These are phyloP conservation scores for Lenzites betulinus DNA, from an alignment of 768 basidiomycete species.

Conservation along the genomic window DNA sequence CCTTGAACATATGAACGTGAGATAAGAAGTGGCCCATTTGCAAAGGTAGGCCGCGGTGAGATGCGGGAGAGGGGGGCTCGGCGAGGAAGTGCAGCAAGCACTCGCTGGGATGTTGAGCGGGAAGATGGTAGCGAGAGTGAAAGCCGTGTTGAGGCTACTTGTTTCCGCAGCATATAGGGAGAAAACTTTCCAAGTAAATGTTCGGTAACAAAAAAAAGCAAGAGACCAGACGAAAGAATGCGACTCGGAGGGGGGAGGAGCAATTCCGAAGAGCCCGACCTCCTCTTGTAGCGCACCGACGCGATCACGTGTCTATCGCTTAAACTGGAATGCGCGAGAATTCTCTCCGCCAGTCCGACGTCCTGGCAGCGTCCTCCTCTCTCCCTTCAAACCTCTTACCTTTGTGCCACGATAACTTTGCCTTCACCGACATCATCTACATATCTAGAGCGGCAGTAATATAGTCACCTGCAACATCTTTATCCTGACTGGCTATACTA, in stretches of 20 bases:
- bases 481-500: too few species aligned
- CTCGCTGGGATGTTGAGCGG: neutral
- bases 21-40: constrained; percentile 1
- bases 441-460: too few species aligned
- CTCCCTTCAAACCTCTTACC: neutral
- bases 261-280: neutral
- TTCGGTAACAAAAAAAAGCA: neutral
- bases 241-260: neutral
- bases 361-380: too few species aligned
- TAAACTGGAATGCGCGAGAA: constrained; percentile 13
- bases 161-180: constrained; percentile 11
- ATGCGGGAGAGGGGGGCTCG: constrained; percentile 18
- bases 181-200: neutral
- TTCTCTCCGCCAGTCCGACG: neutral
- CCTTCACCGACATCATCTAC: too few species aligned
- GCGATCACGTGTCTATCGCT: constrained; percentile 9
- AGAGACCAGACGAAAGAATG: neutral
- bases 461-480: too few species aligned
- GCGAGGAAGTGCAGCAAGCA: constrained; percentile 14
- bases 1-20: constrained; percentile 49
- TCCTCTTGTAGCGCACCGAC: constrained; percentile 4
- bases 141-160: constrained; percentile 1
- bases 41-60: constrained; percentile 5
- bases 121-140: neutral
- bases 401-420: too few species aligned